Percentiles rank a stretch among this genome's conserved stretches.
These are phyloP conservation scores for Coemansia sp. DNA, from an alignment of 192 early-diverging fungal genomes.

Conservation along the genomic window DNA sequence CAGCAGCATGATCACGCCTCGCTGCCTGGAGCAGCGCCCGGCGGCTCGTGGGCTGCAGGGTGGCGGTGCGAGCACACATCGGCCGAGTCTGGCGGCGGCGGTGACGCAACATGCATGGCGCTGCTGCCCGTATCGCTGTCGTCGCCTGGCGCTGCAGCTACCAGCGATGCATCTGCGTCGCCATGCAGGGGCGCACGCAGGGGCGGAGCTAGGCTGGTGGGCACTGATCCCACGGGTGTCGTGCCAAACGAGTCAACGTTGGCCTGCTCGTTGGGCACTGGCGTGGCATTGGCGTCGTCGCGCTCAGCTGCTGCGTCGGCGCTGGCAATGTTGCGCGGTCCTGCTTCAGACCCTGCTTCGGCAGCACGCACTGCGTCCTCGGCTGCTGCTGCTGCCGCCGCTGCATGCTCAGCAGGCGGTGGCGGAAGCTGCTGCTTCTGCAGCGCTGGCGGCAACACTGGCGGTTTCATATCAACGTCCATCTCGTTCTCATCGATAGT, in stretches of 20 bases:
- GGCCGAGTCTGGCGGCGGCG: constrained; percentile 16
- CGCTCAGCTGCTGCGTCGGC: constrained; percentile 15
- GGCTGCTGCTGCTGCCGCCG: constrained; percentile 26
- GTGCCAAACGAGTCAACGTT: constrained; percentile 51
- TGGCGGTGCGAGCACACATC: constrained; percentile 12
- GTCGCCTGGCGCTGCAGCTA: constrained; percentile 15
- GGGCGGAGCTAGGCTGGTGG: constrained; percentile 27
- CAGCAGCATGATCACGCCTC: constrained; percentile 10
- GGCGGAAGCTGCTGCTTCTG: constrained; percentile 9
- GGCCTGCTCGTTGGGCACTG: constrained; percentile 42
- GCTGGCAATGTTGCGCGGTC: constrained; percentile 5
- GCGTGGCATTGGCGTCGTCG: constrained; percentile 50
- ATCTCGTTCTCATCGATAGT: constrained; percentile 55
- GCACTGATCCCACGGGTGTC: constrained; percentile 49
- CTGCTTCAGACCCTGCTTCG: constrained; percentile 13
- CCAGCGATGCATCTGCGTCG: constrained; percentile 42
- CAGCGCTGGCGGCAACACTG: constrained; percentile 31
- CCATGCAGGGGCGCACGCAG: not conserved
- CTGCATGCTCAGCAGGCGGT: constrained; percentile 5
- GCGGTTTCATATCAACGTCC: constrained; percentile 39
- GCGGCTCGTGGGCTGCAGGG: constrained; percentile 2
- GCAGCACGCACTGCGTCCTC: constrained; percentile 39
- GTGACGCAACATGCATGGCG: constrained; percentile 26
- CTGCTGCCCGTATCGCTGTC: constrained; percentile 5
- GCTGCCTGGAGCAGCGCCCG: constrained; percentile 15